phyloP scores from a whole-genome alignment of 139 green algal genomes.

The Pleodorina starrii region DNA sequence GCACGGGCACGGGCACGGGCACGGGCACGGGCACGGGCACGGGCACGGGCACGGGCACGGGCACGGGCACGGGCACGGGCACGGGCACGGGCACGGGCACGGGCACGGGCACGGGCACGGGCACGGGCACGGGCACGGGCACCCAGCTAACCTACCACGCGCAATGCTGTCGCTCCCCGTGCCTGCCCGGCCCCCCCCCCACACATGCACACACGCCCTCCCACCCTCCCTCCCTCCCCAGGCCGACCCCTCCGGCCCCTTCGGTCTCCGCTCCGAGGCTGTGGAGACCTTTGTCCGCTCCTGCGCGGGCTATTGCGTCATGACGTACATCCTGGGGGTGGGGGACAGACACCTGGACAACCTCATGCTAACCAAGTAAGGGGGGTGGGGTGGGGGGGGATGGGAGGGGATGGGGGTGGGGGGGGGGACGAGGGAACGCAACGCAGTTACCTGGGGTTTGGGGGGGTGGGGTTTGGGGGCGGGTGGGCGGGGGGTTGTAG shows the following conservation, averaged over 20 bases:
- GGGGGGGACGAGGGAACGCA: neutral
- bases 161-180: too few species aligned
- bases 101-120: too few species aligned
- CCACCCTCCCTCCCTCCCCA: neutral
- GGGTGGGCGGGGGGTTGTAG: too few species aligned
- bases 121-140: too few species aligned
- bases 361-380: conserved; percentile 86
- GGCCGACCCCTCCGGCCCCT: conserved; percentile 70
- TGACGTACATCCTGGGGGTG: conserved; percentile 98
- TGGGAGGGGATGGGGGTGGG: neutral
- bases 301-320: conserved; percentile 97
- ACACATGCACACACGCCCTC: neutral
- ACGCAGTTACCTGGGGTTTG: too few species aligned
- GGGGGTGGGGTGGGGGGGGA: neutral
- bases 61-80: too few species aligned
- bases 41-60: too few species aligned
- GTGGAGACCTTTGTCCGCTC: conserved; percentile 93
- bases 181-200: neutral
- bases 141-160: too few species aligned
- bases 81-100: too few species aligned
- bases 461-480: too few species aligned
- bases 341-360: conserved; percentile 98
- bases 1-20: too few species aligned
- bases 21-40: too few species aligned
- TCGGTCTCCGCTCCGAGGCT: conserved; percentile 77